Evolutionary conservation across 2,329 filamentous ascomycete genomes (phyloP).

Genomic region (Beauveria sp.): DNA sequence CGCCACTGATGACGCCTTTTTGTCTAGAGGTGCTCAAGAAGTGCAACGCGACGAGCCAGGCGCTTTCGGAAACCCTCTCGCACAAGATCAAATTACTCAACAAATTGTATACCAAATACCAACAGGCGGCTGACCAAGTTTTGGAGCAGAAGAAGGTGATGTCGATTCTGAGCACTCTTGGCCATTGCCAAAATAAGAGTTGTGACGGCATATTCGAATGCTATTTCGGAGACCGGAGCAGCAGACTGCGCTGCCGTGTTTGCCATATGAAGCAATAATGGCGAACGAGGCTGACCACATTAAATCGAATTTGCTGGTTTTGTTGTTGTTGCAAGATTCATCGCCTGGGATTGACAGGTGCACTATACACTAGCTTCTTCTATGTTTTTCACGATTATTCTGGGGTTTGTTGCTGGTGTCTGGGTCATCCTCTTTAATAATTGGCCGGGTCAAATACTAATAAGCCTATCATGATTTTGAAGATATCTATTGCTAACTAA

Average conservation of each 20-base stretch:
- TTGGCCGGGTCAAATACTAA: too few species aligned
- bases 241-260: not conserved
- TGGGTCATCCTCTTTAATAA: too few species aligned
- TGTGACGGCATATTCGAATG: not conserved
- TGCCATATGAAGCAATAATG: not conserved
- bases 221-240: not conserved
- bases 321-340: too few species aligned
- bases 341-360: too few species aligned
- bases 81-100: not conserved
- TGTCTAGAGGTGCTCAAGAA: not conserved
- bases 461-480: too few species aligned
- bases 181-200: not conserved
- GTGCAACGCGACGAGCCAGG: not conserved
- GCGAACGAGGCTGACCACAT: not conserved
- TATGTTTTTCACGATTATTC: too few species aligned
- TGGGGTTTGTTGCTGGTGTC: too few species aligned
- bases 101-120: not conserved
- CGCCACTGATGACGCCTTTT: conserved; percentile 1
- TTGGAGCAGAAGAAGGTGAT: not conserved
- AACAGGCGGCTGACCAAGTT: not conserved
- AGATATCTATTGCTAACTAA: too few species aligned
- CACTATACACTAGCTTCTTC: too few species aligned
- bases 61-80: not conserved
- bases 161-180: not conserved
- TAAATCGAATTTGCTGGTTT: too few species aligned